Conservation (phyloP, 257 asterid species). For the Gardenia jasminoides region DNA sequence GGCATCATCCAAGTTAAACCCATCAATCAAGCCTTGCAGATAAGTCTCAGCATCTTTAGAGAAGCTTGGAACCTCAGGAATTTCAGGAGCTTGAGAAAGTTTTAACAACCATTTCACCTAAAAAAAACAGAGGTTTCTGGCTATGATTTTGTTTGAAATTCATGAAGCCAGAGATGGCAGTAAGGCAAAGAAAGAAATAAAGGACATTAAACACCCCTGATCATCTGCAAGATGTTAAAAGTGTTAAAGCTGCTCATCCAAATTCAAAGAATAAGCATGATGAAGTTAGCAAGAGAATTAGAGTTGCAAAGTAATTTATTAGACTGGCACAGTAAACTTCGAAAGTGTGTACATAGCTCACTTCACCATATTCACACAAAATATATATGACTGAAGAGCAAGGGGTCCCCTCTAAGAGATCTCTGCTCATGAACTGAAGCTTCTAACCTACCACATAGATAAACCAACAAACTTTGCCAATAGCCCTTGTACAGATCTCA, state of each 20-base stretch:
- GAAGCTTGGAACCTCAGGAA: conserved; percentile 74
- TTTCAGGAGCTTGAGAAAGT: conserved; percentile 65
- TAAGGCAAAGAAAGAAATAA: neutral
- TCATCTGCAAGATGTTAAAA: too few species aligned
- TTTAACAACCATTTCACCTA: conserved; percentile 85
- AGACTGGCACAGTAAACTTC: neutral
- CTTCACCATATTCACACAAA: neutral
- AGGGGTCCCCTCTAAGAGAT: neutral
- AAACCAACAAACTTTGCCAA: neutral
- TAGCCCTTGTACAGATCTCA: neutral
- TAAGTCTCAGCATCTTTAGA: conserved; percentile 58
- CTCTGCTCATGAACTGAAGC: neutral
- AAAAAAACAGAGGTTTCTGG: conserved; percentile 5
- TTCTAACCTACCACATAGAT: neutral
- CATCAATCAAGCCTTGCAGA: conserved; percentile 53
- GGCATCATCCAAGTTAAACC: conserved; percentile 47
- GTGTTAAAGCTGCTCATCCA: neutral
- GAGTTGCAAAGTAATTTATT: neutral
- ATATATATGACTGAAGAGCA: neutral
- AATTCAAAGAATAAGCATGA: neutral
- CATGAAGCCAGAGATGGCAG: neutral
- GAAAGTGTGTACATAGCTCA: neutral
- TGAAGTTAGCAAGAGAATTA: neutral
- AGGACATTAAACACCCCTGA: neutral
- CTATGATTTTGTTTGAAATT: neutral